phyloP scores from a whole-genome alignment of 108 stramenopile species.

The Nitzschia sp. region DNA sequence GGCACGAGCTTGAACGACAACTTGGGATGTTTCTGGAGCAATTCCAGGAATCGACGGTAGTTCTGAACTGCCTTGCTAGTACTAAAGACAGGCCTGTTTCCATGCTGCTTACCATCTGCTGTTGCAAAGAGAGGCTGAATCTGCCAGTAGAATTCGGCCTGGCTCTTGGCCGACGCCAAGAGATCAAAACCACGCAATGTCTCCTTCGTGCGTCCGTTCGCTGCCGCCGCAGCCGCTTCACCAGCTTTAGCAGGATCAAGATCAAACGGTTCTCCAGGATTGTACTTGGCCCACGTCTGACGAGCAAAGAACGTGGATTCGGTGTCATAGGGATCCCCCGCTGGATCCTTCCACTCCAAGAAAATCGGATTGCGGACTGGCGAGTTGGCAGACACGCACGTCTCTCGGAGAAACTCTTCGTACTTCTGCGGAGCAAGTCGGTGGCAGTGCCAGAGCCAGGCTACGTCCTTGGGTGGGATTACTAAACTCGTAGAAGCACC shows the following conservation, averaged over 20 bases:
- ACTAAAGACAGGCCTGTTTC: neutral
- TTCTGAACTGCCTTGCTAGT: neutral
- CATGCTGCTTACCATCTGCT: too few species aligned
- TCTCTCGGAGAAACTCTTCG: constrained; percentile 24
- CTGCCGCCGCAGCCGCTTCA: neutral
- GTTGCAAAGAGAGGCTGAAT: neutral
- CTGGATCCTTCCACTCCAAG: neutral
- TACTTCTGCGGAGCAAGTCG: constrained; percentile 53
- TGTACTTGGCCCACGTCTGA: neutral
- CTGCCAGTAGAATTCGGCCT: neutral
- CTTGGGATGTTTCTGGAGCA: neutral
- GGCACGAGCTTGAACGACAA: constrained; percentile 33
- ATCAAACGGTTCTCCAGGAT: neutral
- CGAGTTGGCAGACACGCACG: neutral
- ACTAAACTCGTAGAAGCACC: neutral
- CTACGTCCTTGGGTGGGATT: constrained; percentile 56
- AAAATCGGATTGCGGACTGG: neutral
- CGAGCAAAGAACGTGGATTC: neutral
- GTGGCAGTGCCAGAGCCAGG: constrained; percentile 73
- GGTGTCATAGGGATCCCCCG: neutral
- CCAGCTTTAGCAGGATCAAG: neutral
- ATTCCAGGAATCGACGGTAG: constrained; percentile 4
- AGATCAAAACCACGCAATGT: neutral
- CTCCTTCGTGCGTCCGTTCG: neutral
- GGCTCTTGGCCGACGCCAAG: neutral